These are phyloP conservation scores for Mycosphaerella arachidis DNA, from an alignment of 2,329 filamentous ascomycete species.

Conservation along the genomic window DNA sequence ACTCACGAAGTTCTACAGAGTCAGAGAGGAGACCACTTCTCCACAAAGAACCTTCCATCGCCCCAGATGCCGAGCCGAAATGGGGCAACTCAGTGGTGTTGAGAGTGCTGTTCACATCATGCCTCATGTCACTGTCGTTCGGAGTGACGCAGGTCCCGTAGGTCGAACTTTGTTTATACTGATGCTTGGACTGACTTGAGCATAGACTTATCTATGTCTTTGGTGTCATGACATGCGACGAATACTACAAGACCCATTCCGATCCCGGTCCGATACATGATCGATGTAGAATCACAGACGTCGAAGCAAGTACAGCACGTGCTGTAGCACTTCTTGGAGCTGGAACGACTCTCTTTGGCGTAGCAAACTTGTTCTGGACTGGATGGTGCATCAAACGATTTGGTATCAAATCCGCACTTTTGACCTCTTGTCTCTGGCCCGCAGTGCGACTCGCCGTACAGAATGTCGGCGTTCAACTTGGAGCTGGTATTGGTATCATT, in stretches of 20 bases:
- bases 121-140: conserved; percentile 54
- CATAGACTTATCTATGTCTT: conserved; percentile 57
- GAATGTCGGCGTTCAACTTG: conserved; percentile 59
- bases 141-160: conserved; percentile 47
- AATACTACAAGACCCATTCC: conserved; percentile 59
- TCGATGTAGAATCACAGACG: conserved; percentile 57
- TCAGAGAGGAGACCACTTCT: conserved; percentile 8
- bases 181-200: conserved; percentile 1
- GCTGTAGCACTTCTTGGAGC: conserved; percentile 63
- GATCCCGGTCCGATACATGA: conserved; percentile 44
- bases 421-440: conserved; percentile 61
- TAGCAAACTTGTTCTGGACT: conserved; percentile 63
- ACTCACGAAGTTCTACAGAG: neutral
- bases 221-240: conserved; percentile 66
- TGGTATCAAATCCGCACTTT: conserved; percentile 59
- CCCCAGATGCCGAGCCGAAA: conserved; percentile 6
- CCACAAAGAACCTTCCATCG: conserved; percentile 3
- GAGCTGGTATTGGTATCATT: conserved; percentile 59
- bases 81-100: conserved; percentile 33
- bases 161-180: neutral
- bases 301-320: conserved; percentile 60
- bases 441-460: conserved; percentile 61
- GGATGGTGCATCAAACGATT: conserved; percentile 63
- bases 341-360: conserved; percentile 64
- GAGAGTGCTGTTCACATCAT: conserved; percentile 54